These are phyloP conservation scores for Aspergillus udagawae DNA, from an alignment of 2,329 filamentous ascomycete genomes.

Conservation along the genomic window DNA sequence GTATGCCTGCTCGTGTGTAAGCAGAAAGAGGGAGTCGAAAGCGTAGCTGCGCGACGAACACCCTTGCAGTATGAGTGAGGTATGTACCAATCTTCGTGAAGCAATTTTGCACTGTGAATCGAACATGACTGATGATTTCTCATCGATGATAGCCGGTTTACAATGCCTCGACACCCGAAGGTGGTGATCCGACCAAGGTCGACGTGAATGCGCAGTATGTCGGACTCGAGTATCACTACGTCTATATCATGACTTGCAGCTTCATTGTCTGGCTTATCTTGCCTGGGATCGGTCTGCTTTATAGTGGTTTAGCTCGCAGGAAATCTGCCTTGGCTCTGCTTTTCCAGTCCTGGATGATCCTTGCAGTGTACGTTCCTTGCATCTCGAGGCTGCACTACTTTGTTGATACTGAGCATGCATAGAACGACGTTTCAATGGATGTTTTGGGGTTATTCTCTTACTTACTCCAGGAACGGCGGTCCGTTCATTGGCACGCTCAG, in stretches of 20 bases:
- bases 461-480: conserved; percentile 57
- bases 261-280: conserved; percentile 65
- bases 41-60: background rate
- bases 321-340: conserved; percentile 61
- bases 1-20: background rate
- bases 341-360: conserved; percentile 60
- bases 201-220: conserved; percentile 57
- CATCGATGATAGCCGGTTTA: conserved; percentile 27
- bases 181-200: conserved; percentile 51
- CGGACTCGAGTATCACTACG: conserved; percentile 59
- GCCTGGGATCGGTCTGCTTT: conserved; percentile 62
- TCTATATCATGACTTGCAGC: conserved; percentile 53
- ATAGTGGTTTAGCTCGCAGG: conserved; percentile 59
- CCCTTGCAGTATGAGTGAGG: background rate
- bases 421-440: conserved; percentile 52
- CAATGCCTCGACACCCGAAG: conserved; percentile 44
- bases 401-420: background rate
- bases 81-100: background rate
- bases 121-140: background rate
- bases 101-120: background rate
- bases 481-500: conserved; percentile 61
- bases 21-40: background rate
- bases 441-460: conserved; percentile 63
- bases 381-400: background rate
- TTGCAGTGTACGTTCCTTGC: conserved; percentile 43